These are phyloP conservation scores for Corinectria fuckeliana DNA, from an alignment of 2,329 filamentous ascomycete species.

Conservation along the genomic window DNA sequence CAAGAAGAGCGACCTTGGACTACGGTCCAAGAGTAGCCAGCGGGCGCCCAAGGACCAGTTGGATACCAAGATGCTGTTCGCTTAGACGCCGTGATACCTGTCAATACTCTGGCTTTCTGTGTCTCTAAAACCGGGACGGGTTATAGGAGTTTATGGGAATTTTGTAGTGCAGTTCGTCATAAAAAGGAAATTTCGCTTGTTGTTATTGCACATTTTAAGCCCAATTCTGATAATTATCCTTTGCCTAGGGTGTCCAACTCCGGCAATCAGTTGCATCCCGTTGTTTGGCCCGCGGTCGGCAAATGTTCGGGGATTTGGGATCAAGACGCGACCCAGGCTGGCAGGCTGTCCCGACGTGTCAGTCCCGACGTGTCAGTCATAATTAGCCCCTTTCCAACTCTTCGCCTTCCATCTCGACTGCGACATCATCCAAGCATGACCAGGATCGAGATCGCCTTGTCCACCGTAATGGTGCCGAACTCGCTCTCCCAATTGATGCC, in stretches of 20 bases:
- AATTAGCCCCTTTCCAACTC: conserved; percentile 19
- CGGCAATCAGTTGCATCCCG: conserved; percentile 29
- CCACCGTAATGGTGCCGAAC: conserved; percentile 31
- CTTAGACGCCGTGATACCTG: conserved; percentile 52
- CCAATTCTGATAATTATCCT: background rate
- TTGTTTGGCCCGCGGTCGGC: conserved; percentile 30
- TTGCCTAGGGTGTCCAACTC: background rate
- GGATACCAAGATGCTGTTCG: conserved; percentile 79
- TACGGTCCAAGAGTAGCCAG: conserved; percentile 70
- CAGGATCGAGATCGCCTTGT: conserved; percentile 23
- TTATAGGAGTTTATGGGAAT: conserved; percentile 38
- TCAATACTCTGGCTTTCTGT: conserved; percentile 38
- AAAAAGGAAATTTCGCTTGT: conserved; percentile 23
- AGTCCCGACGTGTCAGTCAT: conserved; percentile 17
- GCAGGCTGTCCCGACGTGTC: conserved; percentile 14
- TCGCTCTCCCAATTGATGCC: conserved; percentile 23
- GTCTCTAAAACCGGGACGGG: conserved; percentile 31
- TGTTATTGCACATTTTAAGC: conserved; percentile 14
- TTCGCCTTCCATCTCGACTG: conserved; percentile 18
- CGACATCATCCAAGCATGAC: conserved; percentile 30
- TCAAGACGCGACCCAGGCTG: conserved; percentile 23
- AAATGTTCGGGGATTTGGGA: conserved; percentile 34
- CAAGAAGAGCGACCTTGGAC: conserved; percentile 78
- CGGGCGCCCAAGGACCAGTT: conserved; percentile 71
- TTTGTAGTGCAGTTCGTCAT: conserved; percentile 32